phyloP scores from a whole-genome alignment of 441 rosid genomes.

The Dalechampia spathulata region DNA sequence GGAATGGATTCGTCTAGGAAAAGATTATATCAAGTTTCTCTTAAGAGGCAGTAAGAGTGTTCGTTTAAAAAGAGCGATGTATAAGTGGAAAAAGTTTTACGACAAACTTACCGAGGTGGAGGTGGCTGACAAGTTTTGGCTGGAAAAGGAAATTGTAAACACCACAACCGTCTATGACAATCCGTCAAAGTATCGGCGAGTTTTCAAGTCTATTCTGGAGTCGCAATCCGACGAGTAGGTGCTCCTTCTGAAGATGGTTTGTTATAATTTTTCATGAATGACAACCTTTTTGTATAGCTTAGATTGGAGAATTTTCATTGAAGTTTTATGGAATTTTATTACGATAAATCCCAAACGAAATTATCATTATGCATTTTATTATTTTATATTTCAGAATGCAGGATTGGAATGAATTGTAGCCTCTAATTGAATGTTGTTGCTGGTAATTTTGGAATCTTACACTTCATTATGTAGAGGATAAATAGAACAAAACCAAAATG shows the following conservation, averaged over 20 bases:
- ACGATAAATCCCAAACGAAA: too few species aligned
- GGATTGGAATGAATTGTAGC: too few species aligned
- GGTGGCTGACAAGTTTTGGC: constrained; percentile 39
- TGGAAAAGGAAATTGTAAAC: constrained; percentile 50
- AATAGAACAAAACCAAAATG: too few species aligned
- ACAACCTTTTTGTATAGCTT: too few species aligned
- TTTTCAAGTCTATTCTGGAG: constrained; percentile 16
- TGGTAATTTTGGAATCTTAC: too few species aligned
- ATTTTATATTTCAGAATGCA: too few species aligned
- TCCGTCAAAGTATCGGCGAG: constrained; percentile 44
- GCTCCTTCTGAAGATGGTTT: not conserved
- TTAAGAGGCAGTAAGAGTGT: constrained; percentile 41
- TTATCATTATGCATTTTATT: too few species aligned
- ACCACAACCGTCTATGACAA: constrained; percentile 56
- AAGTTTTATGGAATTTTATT: too few species aligned
- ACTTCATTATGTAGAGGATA: too few species aligned
- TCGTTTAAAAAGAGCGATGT: constrained; percentile 45
- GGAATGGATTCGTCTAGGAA: constrained; percentile 50
- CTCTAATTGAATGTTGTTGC: too few species aligned
- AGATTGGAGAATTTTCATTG: too few species aligned
- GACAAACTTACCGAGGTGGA: constrained; percentile 24
- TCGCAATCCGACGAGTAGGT: constrained; percentile 9
- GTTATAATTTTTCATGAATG: too few species aligned
- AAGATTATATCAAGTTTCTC: constrained; percentile 58
- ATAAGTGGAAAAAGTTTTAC: constrained; percentile 32